These are phyloP conservation scores for Neonectria ditissima DNA, from an alignment of 2,329 filamentous ascomycete genomes.

Conservation along the genomic window DNA sequence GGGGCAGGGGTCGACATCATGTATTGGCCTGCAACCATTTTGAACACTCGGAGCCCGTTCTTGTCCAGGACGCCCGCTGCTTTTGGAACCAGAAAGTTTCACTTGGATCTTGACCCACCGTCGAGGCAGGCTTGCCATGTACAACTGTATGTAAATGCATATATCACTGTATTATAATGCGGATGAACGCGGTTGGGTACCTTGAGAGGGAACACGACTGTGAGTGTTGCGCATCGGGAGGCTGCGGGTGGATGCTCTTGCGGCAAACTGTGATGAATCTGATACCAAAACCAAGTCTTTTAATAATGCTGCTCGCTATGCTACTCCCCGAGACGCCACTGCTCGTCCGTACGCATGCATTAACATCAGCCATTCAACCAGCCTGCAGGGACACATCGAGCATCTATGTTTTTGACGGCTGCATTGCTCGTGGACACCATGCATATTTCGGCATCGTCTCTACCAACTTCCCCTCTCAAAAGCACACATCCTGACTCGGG, in stretches of 20 bases:
- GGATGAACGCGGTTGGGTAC: neutral
- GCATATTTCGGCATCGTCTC: neutral
- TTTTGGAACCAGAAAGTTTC: neutral
- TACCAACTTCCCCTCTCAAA: neutral
- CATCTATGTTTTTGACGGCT: neutral
- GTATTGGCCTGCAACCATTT: neutral
- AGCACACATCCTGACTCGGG: neutral
- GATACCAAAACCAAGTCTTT: neutral
- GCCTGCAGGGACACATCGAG: neutral
- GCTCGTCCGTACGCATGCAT: neutral
- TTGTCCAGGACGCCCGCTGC: neutral
- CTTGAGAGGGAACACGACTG: no score
- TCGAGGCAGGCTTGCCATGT: neutral
- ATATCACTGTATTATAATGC: neutral
- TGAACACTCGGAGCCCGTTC: neutral
- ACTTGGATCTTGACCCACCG: neutral
- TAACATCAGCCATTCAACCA: neutral
- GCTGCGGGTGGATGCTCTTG: neutral
- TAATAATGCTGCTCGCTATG: neutral
- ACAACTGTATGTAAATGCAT: conserved; percentile 2
- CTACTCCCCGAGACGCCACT: neutral
- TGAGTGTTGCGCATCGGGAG: neutral
- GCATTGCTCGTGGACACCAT: neutral
- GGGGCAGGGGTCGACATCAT: no score
- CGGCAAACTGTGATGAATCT: neutral